Conservation (phyloP, 148 eudicot genomes). For the Rhododendron ferrugineum region DNA sequence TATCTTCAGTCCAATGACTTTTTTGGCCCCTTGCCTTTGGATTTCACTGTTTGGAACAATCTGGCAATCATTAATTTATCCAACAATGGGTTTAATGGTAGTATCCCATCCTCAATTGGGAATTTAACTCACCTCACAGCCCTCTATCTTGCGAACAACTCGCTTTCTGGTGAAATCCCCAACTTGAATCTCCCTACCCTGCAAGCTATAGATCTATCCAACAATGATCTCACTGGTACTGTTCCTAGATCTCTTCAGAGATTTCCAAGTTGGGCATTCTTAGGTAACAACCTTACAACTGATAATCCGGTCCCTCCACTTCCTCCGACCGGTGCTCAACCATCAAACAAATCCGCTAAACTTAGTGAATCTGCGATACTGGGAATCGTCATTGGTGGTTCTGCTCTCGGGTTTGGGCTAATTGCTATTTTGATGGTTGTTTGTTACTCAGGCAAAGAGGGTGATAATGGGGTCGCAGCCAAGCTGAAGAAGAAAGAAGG, state of each 20-base stretch:
- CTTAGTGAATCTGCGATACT: conserved; percentile 46
- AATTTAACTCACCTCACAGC: conserved; percentile 43
- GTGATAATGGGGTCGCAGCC: conserved; percentile 2
- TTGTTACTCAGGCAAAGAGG: conserved; percentile 28
- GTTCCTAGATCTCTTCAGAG: conserved; percentile 49
- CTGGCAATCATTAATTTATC: conserved; percentile 49
- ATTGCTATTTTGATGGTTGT: conserved; percentile 40
- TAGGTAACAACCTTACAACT: conserved; percentile 43
- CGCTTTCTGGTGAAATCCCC: conserved; percentile 57
- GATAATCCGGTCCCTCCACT: conserved; percentile 20
- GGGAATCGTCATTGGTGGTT: conserved; percentile 49
- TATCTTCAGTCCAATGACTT: conserved; percentile 54
- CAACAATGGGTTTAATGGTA: conserved; percentile 56
- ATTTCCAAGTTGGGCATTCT: conserved; percentile 51
- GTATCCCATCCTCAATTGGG: conserved; percentile 46
- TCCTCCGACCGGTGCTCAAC: conserved; percentile 28
- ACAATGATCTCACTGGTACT: conserved; percentile 59
- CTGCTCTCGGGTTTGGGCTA: conserved; percentile 31
- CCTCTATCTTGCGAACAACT: conserved; percentile 57
- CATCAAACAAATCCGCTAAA: conserved; percentile 26
- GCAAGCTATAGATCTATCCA: conserved; percentile 45
- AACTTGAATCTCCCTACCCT: conserved; percentile 36
- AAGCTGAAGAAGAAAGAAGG: conserved; percentile 27
- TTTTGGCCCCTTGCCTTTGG: conserved; percentile 45
- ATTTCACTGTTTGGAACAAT: conserved; percentile 51